These are phyloP conservation scores for Hibiscus syriacus DNA, from an alignment of 345 rosid species.

Conservation along the genomic window DNA sequence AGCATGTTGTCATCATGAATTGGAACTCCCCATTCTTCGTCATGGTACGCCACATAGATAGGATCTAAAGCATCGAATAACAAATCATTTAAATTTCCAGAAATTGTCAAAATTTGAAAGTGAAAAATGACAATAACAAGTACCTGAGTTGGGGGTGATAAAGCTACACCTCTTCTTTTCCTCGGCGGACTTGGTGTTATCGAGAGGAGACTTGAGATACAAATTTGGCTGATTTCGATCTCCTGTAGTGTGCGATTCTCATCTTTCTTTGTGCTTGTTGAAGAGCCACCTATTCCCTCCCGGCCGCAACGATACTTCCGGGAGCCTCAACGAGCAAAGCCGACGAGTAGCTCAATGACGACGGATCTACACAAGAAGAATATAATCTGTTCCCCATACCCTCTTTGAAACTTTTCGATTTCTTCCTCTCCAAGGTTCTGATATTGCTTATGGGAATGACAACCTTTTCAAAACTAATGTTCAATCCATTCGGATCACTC, in stretches of 20 bases:
- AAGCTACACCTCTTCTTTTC: conserved; percentile 47
- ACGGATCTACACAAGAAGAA: conserved; percentile 6
- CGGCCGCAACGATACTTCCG: conserved; percentile 52
- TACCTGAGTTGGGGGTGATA: too few species aligned
- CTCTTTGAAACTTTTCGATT: conserved; percentile 51
- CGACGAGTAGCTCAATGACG: conserved; percentile 22
- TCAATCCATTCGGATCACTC: conserved; percentile 23
- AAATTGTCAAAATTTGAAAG: too few species aligned
- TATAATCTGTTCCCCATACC: conserved; percentile 6
- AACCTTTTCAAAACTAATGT: conserved; percentile 33
- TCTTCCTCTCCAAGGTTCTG: conserved; percentile 32
- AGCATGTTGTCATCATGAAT: conserved; percentile 47
- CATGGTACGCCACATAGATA: conserved; percentile 53
- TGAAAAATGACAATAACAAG: background rate
- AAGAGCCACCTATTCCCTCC: conserved; percentile 57
- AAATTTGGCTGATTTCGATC: conserved; percentile 51
- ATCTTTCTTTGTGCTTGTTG: conserved; percentile 53
- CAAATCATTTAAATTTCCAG: background rate
- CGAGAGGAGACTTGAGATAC: conserved; percentile 26
- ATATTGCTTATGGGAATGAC: conserved; percentile 9
- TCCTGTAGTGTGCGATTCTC: conserved; percentile 59
- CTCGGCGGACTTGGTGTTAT: conserved; percentile 10
- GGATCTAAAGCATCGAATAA: conserved; percentile 36
- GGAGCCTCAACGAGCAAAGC: conserved; percentile 40
- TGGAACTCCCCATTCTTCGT: conserved; percentile 68